These are phyloP conservation scores for Candida ovalis DNA, from an alignment of 805 yeast genomes.

Conservation along the genomic window DNA sequence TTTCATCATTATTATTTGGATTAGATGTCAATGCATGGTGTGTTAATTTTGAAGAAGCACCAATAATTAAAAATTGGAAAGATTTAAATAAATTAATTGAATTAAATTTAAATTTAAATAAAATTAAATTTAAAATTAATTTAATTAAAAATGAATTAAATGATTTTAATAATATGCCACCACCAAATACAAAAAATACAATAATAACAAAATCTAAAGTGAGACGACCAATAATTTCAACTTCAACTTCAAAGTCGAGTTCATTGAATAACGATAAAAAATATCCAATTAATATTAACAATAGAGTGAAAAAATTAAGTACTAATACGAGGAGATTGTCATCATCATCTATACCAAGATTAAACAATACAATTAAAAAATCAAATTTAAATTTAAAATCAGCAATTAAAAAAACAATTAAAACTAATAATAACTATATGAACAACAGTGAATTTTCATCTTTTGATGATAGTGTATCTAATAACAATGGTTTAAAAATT, in stretches of 20 bases:
- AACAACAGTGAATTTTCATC: neutral
- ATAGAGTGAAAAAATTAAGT: neutral
- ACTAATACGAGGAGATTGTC: neutral
- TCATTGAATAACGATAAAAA: neutral
- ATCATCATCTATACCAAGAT: neutral
- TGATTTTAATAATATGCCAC: conserved; percentile 22
- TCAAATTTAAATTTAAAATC: conserved; percentile 14
- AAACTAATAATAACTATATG: neutral
- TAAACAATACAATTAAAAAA: too few relatives aligned
- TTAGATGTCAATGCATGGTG: conserved; percentile 85
- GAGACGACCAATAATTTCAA: neutral
- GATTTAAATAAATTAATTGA: conserved; percentile 17
- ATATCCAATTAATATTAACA: too few relatives aligned
- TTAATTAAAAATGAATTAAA: conserved; percentile 8
- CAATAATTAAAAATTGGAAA: conserved; percentile 21
- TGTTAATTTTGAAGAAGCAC: conserved; percentile 54
- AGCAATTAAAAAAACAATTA: conserved; percentile 9
- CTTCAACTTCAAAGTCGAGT: too few relatives aligned
- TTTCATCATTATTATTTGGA: conserved; percentile 71
- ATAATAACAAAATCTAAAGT: neutral
- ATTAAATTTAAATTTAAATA: conserved; percentile 15
- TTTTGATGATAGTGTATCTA: neutral
- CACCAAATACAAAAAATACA: conserved; percentile 14
- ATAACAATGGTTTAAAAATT: neutral
- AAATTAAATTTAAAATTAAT: conserved; percentile 13